A percentile compares a stretch with the other conserved stretches of the same genome.
These are phyloP conservation scores for Mortierella sp. DNA, from an alignment of 371 early-diverging fungal genomes.

Conservation along the genomic window DNA sequence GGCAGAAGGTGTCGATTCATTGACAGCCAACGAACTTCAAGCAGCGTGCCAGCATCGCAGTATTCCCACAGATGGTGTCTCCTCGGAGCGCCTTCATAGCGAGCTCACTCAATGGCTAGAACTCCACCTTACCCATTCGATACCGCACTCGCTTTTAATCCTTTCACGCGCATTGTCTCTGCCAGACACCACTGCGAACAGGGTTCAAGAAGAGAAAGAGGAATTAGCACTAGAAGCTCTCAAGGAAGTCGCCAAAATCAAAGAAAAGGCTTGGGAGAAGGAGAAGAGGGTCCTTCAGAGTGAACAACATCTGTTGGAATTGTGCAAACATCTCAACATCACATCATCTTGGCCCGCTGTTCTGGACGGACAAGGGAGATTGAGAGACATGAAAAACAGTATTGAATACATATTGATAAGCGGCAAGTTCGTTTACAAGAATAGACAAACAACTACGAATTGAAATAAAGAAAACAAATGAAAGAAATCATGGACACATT, in stretches of 20 bases:
- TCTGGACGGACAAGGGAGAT: conserved; percentile 74
- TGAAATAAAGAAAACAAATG: too few species aligned
- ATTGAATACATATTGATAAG: conserved; percentile 75
- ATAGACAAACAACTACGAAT: background rate
- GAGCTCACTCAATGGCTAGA: conserved; percentile 96
- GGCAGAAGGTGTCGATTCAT: conserved; percentile 87
- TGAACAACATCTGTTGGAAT: conserved; percentile 70
- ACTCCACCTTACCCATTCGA: conserved; percentile 88
- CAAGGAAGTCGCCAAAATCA: conserved; percentile 62
- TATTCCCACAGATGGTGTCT: conserved; percentile 87
- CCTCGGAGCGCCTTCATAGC: conserved; percentile 86
- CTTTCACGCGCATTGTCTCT: conserved; percentile 92
- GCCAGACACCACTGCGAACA: conserved; percentile 85
- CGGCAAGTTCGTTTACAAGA: background rate
- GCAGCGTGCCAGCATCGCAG: conserved; percentile 93
- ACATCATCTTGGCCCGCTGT: conserved; percentile 72
- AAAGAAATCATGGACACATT: too few species aligned
- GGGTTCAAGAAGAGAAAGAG: conserved; percentile 73
- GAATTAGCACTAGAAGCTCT: conserved; percentile 65
- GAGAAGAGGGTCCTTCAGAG: conserved; percentile 64
- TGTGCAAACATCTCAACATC: conserved; percentile 71
- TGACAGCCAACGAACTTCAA: conserved; percentile 89
- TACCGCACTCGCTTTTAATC: conserved; percentile 92
- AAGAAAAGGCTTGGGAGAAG: conserved; percentile 49
- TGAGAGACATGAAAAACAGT: conserved; percentile 74